Conservation (phyloP, 192 early-diverging fungal species). For the Paraglomus occultum region DNA sequence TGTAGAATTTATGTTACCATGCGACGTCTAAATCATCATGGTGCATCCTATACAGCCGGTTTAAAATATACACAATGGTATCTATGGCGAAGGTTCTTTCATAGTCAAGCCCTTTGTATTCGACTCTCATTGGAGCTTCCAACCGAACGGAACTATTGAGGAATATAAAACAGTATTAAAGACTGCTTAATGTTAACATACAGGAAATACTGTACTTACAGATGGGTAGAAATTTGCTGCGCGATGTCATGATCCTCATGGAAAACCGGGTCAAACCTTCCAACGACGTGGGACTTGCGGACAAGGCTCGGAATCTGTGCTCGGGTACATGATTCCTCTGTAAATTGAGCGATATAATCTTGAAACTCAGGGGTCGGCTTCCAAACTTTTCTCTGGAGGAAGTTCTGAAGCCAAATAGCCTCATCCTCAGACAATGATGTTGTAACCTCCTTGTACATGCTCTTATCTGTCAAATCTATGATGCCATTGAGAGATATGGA, state of each 20-base stretch:
- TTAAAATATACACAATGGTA: slow-evolving; percentile 18
- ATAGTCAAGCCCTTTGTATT: background rate
- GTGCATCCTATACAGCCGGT: slow-evolving; percentile 10
- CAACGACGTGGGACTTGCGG: slow-evolving; percentile 3
- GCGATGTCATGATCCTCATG: slow-evolving; percentile 21
- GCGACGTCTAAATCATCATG: slow-evolving; percentile 24
- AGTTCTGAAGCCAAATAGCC: slow-evolving; percentile 2
- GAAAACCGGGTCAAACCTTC: slow-evolving; percentile 12
- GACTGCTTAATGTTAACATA: slow-evolving; percentile 14
- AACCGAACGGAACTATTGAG: slow-evolving; percentile 10
- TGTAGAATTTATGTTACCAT: too few relatives aligned
- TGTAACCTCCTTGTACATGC: background rate
- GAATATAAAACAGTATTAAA: background rate
- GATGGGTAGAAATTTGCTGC: slow-evolving; percentile 24
- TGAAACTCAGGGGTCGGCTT: background rate
- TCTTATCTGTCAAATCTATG: slow-evolving; percentile 18
- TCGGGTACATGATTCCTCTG: slow-evolving; percentile 1
- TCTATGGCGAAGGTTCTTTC: slow-evolving; percentile 19
- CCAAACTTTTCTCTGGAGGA: slow-evolving; percentile 12
- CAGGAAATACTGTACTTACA: slow-evolving; percentile 26
- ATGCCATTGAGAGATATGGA: slow-evolving; percentile 19
- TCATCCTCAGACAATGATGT: slow-evolving; percentile 10
- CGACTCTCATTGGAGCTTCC: slow-evolving; percentile 20
- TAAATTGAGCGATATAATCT: slow-evolving; percentile 20
- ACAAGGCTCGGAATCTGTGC: slow-evolving; percentile 11